phyloP scores from a whole-genome alignment of 139 green algal genomes.

The Deuterostichococcus epilithicus region DNA sequence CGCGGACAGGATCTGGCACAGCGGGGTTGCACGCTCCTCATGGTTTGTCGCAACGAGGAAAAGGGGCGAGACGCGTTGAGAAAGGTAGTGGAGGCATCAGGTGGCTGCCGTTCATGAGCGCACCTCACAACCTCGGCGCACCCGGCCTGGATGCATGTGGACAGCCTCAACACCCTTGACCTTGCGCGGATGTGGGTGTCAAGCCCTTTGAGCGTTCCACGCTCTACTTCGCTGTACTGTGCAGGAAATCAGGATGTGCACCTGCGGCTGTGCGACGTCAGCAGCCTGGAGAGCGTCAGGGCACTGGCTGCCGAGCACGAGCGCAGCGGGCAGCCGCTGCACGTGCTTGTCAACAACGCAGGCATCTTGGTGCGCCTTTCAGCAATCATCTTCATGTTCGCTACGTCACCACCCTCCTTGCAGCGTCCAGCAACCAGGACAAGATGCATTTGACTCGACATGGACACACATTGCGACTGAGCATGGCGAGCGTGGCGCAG shows the following conservation, averaged over 20 bases:
- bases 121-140: too few species aligned
- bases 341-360: slow-evolving; percentile 78
- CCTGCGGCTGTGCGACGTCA: slow-evolving; percentile 59
- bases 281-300: slow-evolving; percentile 41
- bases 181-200: too few species aligned
- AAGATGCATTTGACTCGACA: too few species aligned
- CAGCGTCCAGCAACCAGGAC: too few species aligned
- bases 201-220: too few species aligned
- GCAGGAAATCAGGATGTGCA: slow-evolving; percentile 51
- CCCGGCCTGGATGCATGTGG: too few species aligned
- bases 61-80: slow-evolving; percentile 40
- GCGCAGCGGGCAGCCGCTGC: slow-evolving; percentile 18
- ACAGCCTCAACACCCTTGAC: too few species aligned
- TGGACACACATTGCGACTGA: too few species aligned
- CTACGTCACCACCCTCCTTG: too few species aligned
- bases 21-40: slow-evolving; percentile 45
- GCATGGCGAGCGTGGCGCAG: too few species aligned
- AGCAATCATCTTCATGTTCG: background rate
- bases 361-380: slow-evolving; percentile 37
- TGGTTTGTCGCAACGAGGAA: slow-evolving; percentile 58
- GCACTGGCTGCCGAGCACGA: slow-evolving; percentile 38
- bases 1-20: slow-evolving; percentile 36
- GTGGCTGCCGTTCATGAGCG: too few species aligned
- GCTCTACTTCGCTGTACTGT: background rate
- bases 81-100: slow-evolving; percentile 28